phyloP scores from a whole-genome alignment of 768 basidiomycete species.

The Hortiboletus campestris region DNA sequence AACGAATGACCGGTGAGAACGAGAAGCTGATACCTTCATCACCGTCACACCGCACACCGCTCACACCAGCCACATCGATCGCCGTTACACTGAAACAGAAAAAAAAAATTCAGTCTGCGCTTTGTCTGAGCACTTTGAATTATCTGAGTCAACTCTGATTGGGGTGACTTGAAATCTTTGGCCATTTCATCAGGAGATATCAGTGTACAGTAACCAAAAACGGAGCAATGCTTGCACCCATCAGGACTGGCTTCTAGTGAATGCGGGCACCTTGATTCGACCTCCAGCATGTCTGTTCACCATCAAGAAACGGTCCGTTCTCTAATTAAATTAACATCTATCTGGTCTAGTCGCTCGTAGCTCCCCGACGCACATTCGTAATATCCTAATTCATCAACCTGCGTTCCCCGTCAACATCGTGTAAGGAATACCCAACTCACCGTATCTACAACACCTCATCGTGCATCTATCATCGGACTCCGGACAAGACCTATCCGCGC shows the following conservation, averaged over 20 bases:
- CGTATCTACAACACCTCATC: not conserved
- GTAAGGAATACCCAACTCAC: constrained; percentile 2
- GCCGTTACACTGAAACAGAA: not conserved
- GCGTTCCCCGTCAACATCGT: not conserved
- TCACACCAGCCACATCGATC: not conserved
- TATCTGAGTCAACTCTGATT: too few relatives aligned
- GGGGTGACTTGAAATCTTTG: too few relatives aligned
- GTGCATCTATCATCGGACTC: constrained; percentile 19
- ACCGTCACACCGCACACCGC: constrained; percentile 7
- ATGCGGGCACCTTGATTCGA: not conserved
- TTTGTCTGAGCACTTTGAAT: too few relatives aligned
- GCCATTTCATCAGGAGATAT: too few relatives aligned
- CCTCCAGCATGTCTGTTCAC: not conserved
- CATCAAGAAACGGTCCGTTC: not conserved
- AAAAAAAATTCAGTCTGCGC: too few relatives aligned
- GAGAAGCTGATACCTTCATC: constrained; percentile 1
- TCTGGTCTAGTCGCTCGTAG: not conserved
- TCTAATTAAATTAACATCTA: not conserved
- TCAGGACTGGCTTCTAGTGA: not conserved
- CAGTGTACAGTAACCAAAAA: too few relatives aligned
- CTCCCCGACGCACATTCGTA: constrained; percentile 6
- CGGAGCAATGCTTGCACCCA: too few relatives aligned
- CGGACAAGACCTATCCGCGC: constrained; percentile 78
- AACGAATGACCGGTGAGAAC: not conserved
- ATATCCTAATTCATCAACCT: not conserved